Base-by-base conservation (phyloP, 352 stramenopile species). In the Phytophthora uliginosa region DNA sequence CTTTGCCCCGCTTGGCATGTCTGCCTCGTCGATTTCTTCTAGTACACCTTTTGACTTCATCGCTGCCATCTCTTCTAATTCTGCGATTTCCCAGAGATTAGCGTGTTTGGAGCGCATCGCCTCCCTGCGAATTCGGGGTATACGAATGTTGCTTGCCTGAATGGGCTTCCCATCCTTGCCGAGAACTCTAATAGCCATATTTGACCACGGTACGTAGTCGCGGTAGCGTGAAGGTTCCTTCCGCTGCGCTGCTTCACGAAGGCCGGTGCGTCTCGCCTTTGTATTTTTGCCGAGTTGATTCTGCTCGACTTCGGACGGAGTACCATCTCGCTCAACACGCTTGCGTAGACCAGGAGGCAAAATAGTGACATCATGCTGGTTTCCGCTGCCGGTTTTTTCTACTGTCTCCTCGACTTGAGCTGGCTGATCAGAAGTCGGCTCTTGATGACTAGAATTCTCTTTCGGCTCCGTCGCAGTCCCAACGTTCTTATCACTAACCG, bases 1-100 rank as follows among this genome's bases (percentile, higher is more conserved):
- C 5, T 28, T 34, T 7, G 7, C 50, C 2, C 22, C 34, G 15
- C 0, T 22, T 40, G 51, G 61, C 15, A 61, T 55, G 1, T 60
- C 36, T 0, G 2, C 17, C 13, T 47, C 3, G 5, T 38, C 20
- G 54, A 68, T 59, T 47, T 68, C 24, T 15, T 54, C 50, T 1
- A 68, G 22, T 2, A 36, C 61, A 48, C 45, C 20, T 22, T 68
- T 60, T 1, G 18, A 1, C 7, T 47, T 33, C 9, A 60, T 17
- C 17, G 51, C 51, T 18, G 53, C 61, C 22, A 60, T 60, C 18
- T 54, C 61, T 60, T 63, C 38, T 3, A 63, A 10, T 15, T 63
- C 56, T 13, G 20, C 56, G 22, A 54, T 24, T n/a, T 42, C 36
- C 12, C 13, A 53, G 10, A 42, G 20, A 18, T 60, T 18, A n/a